Percentiles rank a stretch among this genome's conserved stretches.
These are phyloP conservation scores for Cladorrhinum samala DNA, from an alignment of 495 filamentous ascomycete species.

Conservation along the genomic window DNA sequence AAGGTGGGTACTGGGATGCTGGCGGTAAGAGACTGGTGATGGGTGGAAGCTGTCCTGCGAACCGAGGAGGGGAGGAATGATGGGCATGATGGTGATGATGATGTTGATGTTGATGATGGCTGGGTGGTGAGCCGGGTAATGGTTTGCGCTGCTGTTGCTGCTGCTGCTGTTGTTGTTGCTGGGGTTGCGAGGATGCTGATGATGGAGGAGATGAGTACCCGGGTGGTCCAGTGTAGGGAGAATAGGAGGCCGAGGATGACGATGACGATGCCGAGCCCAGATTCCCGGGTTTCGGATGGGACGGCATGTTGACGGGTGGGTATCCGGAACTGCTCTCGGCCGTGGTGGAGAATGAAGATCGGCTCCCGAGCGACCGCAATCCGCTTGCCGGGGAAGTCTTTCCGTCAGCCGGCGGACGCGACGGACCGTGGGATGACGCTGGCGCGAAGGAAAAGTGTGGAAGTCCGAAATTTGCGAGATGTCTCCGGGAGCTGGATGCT, in stretches of 20 bases:
- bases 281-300: not conserved
- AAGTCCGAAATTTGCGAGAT: not conserved
- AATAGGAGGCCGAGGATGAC: not conserved
- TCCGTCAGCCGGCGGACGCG: not conserved
- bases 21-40: slow-evolving; percentile 17
- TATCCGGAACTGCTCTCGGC: not conserved
- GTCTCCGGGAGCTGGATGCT: not conserved
- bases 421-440: not conserved
- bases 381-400: not conserved
- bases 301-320: not conserved
- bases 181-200: too few species aligned
- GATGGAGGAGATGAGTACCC: too few species aligned
- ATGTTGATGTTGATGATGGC: too few species aligned
- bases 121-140: slow-evolving; percentile 4
- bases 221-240: too few species aligned
- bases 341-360: not conserved
- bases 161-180: too few species aligned
- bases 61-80: slow-evolving; percentile 7
- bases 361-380: not conserved
- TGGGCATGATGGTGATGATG: too few species aligned
- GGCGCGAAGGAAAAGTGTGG: not conserved
- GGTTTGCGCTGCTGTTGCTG: slow-evolving; percentile 3
- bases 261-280: too few species aligned
- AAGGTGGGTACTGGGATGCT: not conserved
- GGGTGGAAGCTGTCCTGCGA: slow-evolving; percentile 14